Evolutionary conservation across 495 filamentous ascomycete genomes (phyloP), one percentile per base, ranked within the genome.

Genomic region (Podospora tetraspora): DNA sequence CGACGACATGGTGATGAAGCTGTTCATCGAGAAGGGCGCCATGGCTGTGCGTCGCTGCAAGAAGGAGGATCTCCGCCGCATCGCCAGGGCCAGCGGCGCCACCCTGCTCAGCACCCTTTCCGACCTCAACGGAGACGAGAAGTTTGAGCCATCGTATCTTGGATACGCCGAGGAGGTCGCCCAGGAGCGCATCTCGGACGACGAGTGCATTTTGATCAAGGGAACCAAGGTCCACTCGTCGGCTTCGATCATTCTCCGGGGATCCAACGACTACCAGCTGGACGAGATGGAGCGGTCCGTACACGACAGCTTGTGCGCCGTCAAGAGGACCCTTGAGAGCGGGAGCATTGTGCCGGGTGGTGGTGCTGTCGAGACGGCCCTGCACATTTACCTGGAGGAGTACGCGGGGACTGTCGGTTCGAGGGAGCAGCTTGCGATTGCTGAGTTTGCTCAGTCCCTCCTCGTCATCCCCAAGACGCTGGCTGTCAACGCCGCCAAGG

Each of bases 271-370:
- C 81, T 98, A 90, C 85, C 90, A 91, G 69, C 88, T 99, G 60
- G 95, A 99, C 76, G 95, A 99, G 83, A 99, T 99, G 95, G 95
- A 99, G 84, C 89, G 95, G 68, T 98, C 95, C 6, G 87, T 99
- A 52, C 95, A 99, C 81, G 95, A 99, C 81, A 96, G 94, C 61
- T 85, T 99, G 21, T 97, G 92, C 69, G 96, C 94, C 65, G 91
- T 99, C 68, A 99, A 99, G 88, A 88, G 95, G 59, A 97, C 96
- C 23, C 84, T 99, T 56, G 95, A 99, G 83, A 96, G 92, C 78
- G 95, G 95, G 64, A 93, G 91, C 80, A 94, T 99, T 67, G 95
- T 99, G 37, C 95, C 95, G 37, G 95, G 95, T 62, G 95, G 94
- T 72, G 95, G 94, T 71, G 96, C 95, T 13, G 96, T 97, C 22